Evolutionary conservation across 2,329 filamentous ascomycete species (phyloP), one percentile per base, ranked within the genome.

Genomic region (Pyrenophora teres): DNA sequence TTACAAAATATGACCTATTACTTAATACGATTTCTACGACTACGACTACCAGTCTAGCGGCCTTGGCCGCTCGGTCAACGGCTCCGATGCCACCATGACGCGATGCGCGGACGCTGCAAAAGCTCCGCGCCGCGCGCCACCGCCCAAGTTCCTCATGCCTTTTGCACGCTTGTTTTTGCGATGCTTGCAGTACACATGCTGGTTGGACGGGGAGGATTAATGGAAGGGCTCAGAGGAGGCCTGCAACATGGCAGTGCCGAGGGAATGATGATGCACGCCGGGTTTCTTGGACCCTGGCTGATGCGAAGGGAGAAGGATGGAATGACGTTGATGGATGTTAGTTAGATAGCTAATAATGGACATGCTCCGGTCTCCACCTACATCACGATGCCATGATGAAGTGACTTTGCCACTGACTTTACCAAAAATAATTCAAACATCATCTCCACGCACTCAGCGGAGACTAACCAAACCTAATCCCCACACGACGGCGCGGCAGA

Each of bases 201-300:
- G 35, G 30, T 46, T 41, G 53, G 46, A 27, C 40, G 41, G 46
- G 43, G 15, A 49, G 37, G 47, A 41, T 23, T 15, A 36, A 39
- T 41, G 50, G 54, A 35, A 45, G 23, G 39, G 38, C 43, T 50
- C 40, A 45, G 41, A 42, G 40, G 27, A 52, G 32, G 53, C 52
- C 54, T 57, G 54, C 54, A 57, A 53, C 57, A 38, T 50, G 39
- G 47, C 37, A 54, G 57, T 55, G 54, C 55, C 32, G 57, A 55
- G 54, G 50, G 54, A 52, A 57, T 47, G 44, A 52, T 47, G 32
- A 47, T 42, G 44, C 35, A 41, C 38, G 36, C 47, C 44, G 42
- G 39, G 43, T 48, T 48, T 38, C 13, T 49, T 45, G 37, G 41
- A 47, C 42, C 38, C 50, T 48, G 50, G 38, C 35, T 52, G 45